Conservation (phyloP, 208 protist genomes). For the Trypanosoma brucei region DNA sequence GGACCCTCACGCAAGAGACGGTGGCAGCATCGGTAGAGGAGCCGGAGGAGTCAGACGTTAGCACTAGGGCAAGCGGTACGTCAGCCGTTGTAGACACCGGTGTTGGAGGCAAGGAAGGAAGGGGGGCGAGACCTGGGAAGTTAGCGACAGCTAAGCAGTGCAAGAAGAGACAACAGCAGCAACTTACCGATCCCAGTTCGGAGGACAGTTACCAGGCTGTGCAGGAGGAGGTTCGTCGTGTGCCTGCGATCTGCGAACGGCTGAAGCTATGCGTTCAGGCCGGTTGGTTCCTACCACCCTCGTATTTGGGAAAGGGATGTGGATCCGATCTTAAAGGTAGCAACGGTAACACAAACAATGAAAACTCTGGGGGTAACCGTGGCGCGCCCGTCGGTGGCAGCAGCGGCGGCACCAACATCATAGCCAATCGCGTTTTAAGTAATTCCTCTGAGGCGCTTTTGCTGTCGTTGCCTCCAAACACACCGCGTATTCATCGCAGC, state of each 20-base stretch:
- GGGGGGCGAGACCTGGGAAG: background rate
- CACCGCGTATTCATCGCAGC: slow-evolving; percentile 44
- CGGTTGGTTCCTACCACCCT: slow-evolving; percentile 43
- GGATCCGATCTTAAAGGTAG: background rate
- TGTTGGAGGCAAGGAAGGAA: background rate
- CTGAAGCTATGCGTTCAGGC: slow-evolving; percentile 42
- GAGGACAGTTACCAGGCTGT: slow-evolving; percentile 15
- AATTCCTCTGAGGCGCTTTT: slow-evolving; percentile 51
- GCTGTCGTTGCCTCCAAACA: slow-evolving; percentile 35
- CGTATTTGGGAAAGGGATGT: slow-evolving; percentile 1
- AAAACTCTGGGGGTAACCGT: background rate
- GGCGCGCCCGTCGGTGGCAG: background rate
- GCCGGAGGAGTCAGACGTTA: background rate
- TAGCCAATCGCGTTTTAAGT: slow-evolving; percentile 45
- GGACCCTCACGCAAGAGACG: slow-evolving; percentile 5
- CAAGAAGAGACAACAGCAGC: slow-evolving; percentile 1
- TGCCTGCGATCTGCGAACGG: slow-evolving; percentile 36
- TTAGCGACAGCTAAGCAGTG: background rate
- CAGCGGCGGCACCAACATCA: background rate
- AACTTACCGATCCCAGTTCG: slow-evolving; percentile 2
- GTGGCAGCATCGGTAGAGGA: background rate
- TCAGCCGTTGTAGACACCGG: background rate
- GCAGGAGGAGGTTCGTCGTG: slow-evolving; percentile 18
- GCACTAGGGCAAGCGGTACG: background rate
- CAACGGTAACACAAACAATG: slow-evolving; percentile 1